Conservation (phyloP, 164 flowering plant species). For the Brasenia schreberi region DNA sequence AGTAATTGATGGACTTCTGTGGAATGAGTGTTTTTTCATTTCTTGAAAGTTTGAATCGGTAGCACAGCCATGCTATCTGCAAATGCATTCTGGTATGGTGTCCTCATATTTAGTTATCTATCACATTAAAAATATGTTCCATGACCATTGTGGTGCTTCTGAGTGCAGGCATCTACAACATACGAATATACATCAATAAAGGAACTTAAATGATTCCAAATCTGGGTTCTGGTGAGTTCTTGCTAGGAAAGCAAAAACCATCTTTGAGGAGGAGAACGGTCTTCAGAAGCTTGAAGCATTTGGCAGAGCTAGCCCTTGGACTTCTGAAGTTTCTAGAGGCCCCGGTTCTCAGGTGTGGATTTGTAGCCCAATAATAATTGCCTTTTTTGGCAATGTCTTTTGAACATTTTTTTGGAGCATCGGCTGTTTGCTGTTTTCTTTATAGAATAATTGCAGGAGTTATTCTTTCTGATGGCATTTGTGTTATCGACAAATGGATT, state of each 20-base stretch:
- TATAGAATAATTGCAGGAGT: background rate
- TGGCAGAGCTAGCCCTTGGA: conserved; percentile 14
- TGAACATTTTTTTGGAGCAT: background rate
- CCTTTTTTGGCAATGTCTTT: background rate
- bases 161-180: conserved; percentile 31
- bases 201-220: conserved; percentile 34
- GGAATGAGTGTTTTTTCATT: no score
- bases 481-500: no score
- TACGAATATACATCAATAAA: conserved; percentile 41
- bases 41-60: no score
- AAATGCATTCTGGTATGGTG: no score
- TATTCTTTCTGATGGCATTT: no score
- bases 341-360: conserved; percentile 28
- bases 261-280: conserved; percentile 60
- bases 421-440: background rate
- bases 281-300: conserved; percentile 23
- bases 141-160: conserved; percentile 2
- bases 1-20: no score
- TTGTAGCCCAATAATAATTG: background rate
- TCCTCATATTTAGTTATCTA: no score
- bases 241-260: conserved; percentile 78
- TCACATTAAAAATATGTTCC: no score
- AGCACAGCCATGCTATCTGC: no score
- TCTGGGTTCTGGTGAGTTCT: conserved; percentile 83
- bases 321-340: conserved; percentile 15